Base-by-base conservation (phyloP, 2,329 filamentous ascomycete genomes). In the Curvularia hawaiiensis region DNA sequence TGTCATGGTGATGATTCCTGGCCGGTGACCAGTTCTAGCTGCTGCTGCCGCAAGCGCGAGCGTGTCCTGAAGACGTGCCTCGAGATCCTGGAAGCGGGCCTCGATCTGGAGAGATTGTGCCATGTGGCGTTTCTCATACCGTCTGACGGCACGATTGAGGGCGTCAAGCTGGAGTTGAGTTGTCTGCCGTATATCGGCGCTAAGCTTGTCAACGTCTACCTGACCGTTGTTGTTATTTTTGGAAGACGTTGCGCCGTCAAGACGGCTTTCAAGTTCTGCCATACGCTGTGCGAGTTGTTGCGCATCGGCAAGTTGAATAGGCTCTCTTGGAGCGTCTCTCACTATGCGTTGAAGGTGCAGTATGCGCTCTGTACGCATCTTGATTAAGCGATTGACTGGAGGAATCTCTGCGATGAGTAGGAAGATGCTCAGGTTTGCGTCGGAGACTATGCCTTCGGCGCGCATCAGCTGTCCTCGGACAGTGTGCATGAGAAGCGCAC, bases 361-460 rank as follows among this genome's bases (percentile, higher is more conserved):
- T 2, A 92, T 97, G 33, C 91, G 86, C 14, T 86, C 84, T 68
- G 92, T 88, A 4, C 96, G 83, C 68, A 97, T 84, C 71, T 88
- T 91, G 60, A 97, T 85, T 26, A 96, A 79, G 71, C 97, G 93
- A 1, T 90, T 86, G 48, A 92, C 79, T 0, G 94, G 94, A 3
- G 91, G 88, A 28, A 97, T 81, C 77, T 98, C 94, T 3, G 94
- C 90, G 1, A 90, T 91, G 18, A 97, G 83, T 3, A 97, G 81
- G 75, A 97, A 98, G 51, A 98, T 91, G 12, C 89, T 92, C 53
- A 98, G 82, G 75, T 97, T 97, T 78, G 94, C 96, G 75, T 97
- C 91, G 4, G 92, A 96, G 7, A 98, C 89, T 11, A 98, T 81
- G 1, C 91, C 91, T 73, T 96, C 92, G 0, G 92, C 92, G 0